Evolutionary conservation across 2,329 filamentous ascomycete species (phyloP), one percentile per base, ranked within the genome.

Genomic region (Hypoxylon sp.): DNA sequence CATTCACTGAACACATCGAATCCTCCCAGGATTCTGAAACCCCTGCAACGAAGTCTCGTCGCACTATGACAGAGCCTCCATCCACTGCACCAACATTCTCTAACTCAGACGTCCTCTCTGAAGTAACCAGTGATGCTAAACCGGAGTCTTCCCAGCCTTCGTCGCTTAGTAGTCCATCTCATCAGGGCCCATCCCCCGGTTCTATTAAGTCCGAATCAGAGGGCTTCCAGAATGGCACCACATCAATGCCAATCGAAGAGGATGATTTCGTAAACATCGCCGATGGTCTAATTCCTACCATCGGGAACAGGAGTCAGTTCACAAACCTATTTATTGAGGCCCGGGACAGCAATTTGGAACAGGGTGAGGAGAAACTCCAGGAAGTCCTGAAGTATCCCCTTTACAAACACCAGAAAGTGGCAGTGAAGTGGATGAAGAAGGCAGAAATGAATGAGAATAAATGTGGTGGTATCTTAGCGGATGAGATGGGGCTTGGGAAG

Each of bases 401-500:
- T 7, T 93, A 96, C 81, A 88, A 91, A 49, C 94, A 97, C 74
- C 94, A 98, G 76, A 90, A 92, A 73, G 82, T 95, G 17, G 93
- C 91, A 2, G 78, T 95, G 38, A 85, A 88, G 1, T 96, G 93
- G 93, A 87, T 96, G 81, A 89, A 89, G 73, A 86, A 87, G 5
- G 92, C 90, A 83, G 93, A 95, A 78, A 84, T 87, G 62, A 89
- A 92, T 7, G 84, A 82, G 1, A 89, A 90, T 58, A 93, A 91
- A 74, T 93, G 91, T 73, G 92, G 92, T 17, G 91, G 92, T 21
- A 93, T 95, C 60, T 82, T 94, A 23, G 91, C 90, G 0, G 91
- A 93, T 74, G 91, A 93, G 69, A 96, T 95, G 93, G 93, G 93
- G 6, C 82, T 95, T 10, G 93, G 93, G 6, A 95, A 96, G 79